A percentile compares a stretch with the other conserved stretches of the same genome.
Evolutionary conservation across 305 asterid genomes (phyloP).

Genomic region (Fraxinus floribunda): DNA sequence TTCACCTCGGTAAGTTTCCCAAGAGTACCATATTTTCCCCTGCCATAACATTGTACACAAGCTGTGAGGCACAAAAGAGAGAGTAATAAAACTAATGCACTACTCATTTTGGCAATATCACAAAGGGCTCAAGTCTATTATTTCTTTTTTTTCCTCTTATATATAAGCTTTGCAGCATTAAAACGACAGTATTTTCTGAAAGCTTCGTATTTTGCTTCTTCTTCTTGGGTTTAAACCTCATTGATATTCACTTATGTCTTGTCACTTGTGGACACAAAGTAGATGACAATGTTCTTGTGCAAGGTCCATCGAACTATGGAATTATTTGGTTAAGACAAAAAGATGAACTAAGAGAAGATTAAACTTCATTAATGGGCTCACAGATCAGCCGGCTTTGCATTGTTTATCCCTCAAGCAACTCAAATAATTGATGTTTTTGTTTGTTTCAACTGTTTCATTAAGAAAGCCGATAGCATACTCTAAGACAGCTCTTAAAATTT

Average conservation of each 20-base stretch:
- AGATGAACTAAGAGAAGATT: no score
- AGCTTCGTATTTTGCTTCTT: background rate
- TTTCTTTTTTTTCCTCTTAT: background rate
- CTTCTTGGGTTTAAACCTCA: background rate
- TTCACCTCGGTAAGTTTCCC: slow-evolving; percentile 7
- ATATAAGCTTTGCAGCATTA: background rate
- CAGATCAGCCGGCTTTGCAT: background rate
- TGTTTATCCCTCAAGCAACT: background rate
- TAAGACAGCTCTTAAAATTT: background rate
- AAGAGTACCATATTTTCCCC: slow-evolving; percentile 6
- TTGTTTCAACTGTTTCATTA: background rate
- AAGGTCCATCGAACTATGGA: background rate
- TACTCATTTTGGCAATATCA: slow-evolving; percentile 1
- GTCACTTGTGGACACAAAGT: background rate
- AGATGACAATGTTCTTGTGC: background rate
- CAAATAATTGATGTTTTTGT: background rate
- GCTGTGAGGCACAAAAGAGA: slow-evolving; percentile 9
- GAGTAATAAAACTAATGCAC: background rate
- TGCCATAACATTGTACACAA: slow-evolving; percentile 19
- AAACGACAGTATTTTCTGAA: background rate
- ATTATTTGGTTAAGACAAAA: background rate
- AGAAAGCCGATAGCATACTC: background rate
- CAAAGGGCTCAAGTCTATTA: no score
- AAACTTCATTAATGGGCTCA: no score
- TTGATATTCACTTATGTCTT: background rate